Evolutionary conservation across 2,329 filamentous ascomycete genomes (phyloP), one percentile per base, ranked within the genome.

Genomic region (Aspergillus awamori): DNA sequence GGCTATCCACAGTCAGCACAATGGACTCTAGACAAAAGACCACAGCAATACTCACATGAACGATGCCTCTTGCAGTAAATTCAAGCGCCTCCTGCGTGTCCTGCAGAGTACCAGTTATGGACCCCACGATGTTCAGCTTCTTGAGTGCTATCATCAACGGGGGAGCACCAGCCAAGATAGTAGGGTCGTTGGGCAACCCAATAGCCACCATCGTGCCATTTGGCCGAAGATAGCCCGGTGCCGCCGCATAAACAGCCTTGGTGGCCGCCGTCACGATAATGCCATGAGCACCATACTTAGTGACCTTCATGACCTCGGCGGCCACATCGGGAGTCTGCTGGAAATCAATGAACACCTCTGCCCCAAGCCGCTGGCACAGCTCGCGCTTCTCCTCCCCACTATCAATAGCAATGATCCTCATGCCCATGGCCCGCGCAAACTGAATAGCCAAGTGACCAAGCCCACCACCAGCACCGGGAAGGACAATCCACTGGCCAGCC

Each of bases 161-260:
- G 41, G 92, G 90, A 17, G 58, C 58, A 11, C 58, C 58, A 0
- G 93, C 93, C 69, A 86, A 86, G 65, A 97, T 84, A 77, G 84
- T 89, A 2, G 93, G 92, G 66, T 88, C 84, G 39, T 91, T 89
- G 4, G 93, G 93, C 24, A 97, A 83, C 72, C 93, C 93, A 71
- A 98, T 94, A 79, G 91, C 93, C 65, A 97, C 86, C 72, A 97
- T 89, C 28, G 87, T 85, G 61, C 93, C 93, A 63, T 88, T 87
- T 58, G 92, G 85, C 61, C 93, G 90, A 64, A 96, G 89, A 79
- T 97, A 97, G 78, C 84, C 87, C 49, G 91, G 87, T 45, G 94
- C 94, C 81, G 97, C 92, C 81, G 96, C 92, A 87, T 97, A 97
- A 55, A 93, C 93, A 83, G 89, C 91, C 85, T 97, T 93, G 68